A percentile compares a stretch with the other conserved stretches of the same genome.
Evolutionary conservation across 2,329 filamentous ascomycete genomes (phyloP).

Genomic region (Colletotrichum sp.): DNA sequence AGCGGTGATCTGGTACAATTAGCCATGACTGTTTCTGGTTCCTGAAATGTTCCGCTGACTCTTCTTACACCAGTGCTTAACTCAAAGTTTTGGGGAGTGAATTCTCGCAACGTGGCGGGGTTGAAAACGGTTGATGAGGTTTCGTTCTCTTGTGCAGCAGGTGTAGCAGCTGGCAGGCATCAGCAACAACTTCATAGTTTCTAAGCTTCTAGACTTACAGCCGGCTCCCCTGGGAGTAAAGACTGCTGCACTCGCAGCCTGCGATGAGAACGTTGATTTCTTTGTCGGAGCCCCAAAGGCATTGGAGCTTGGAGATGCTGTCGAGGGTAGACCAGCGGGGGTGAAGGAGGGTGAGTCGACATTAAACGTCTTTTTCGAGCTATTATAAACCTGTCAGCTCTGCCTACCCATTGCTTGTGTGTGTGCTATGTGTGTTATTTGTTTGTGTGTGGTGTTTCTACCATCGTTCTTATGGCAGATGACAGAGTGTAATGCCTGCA

Average conservation of each 20-base stretch:
- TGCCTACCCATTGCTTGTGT: background rate
- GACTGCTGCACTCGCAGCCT: conserved; percentile 86
- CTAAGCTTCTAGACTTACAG: conserved; percentile 31
- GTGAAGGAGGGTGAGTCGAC: conserved; percentile 97
- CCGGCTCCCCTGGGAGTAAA: conserved; percentile 75
- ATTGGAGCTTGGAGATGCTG: conserved; percentile 29
- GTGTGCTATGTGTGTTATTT: background rate
- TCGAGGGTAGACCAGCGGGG: conserved; percentile 56
- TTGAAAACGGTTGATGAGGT: conserved; percentile 53
- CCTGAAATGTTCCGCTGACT: background rate
- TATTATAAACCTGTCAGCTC: conserved; percentile 26
- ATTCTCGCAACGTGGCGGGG: conserved; percentile 62
- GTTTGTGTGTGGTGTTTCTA: background rate
- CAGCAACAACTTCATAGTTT: background rate
- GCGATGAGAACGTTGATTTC: conserved; percentile 82
- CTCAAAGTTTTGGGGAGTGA: conserved; percentile 63
- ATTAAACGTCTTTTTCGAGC: conserved; percentile 80
- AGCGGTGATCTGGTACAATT: conserved; percentile 36
- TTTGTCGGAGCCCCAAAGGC: conserved; percentile 53
- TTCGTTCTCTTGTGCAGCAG: conserved; percentile 41
- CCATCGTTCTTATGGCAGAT: background rate
- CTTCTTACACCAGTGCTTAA: conserved; percentile 52
- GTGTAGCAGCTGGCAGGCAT: conserved; percentile 10
- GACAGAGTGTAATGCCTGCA: background rate
- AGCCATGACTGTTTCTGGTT: background rate